Evolutionary conservation across 2,329 filamentous ascomycete genomes (phyloP).

Genomic region (Ascochyta rabiei): DNA sequence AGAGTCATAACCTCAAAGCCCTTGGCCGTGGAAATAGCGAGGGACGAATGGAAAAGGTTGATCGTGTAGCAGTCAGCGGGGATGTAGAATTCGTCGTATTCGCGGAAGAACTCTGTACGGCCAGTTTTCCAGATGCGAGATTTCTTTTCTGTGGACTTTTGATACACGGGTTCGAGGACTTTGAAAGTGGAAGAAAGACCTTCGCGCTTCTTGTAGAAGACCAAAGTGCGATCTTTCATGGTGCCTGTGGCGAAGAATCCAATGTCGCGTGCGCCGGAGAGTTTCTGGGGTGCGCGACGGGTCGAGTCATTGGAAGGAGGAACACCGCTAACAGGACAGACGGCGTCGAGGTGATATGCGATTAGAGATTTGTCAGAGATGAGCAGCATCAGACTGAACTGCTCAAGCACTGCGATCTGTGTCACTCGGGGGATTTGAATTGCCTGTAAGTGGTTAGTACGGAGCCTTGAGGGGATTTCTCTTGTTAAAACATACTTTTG

Average conservation of each 20-base stretch:
- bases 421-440: slow-evolving; percentile 80
- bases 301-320: slow-evolving; percentile 73
- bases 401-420: slow-evolving; percentile 92
- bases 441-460: slow-evolving; percentile 60
- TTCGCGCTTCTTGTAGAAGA: slow-evolving; percentile 98
- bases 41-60: slow-evolving; percentile 93
- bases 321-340: slow-evolving; percentile 63
- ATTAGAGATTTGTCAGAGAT: slow-evolving; percentile 91
- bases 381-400: slow-evolving; percentile 90
- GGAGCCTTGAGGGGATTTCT: neutral
- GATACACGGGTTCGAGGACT: slow-evolving; percentile 92
- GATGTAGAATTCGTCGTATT: slow-evolving; percentile 99
- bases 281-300: slow-evolving; percentile 86
- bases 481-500: slow-evolving; percentile 66
- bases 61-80: slow-evolving; percentile 93
- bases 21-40: slow-evolving; percentile 87
- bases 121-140: slow-evolving; percentile 72
- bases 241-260: slow-evolving; percentile 94
- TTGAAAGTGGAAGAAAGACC: slow-evolving; percentile 93
- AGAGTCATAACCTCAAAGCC: slow-evolving; percentile 96
- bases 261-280: slow-evolving; percentile 86
- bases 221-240: slow-evolving; percentile 94
- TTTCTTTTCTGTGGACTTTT: slow-evolving; percentile 87
- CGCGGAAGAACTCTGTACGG: slow-evolving; percentile 92
- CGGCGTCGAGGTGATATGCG: slow-evolving; percentile 89